Evolutionary conservation across 495 filamentous ascomycete genomes (phyloP).

Genomic region (Podospora fimiseda): DNA sequence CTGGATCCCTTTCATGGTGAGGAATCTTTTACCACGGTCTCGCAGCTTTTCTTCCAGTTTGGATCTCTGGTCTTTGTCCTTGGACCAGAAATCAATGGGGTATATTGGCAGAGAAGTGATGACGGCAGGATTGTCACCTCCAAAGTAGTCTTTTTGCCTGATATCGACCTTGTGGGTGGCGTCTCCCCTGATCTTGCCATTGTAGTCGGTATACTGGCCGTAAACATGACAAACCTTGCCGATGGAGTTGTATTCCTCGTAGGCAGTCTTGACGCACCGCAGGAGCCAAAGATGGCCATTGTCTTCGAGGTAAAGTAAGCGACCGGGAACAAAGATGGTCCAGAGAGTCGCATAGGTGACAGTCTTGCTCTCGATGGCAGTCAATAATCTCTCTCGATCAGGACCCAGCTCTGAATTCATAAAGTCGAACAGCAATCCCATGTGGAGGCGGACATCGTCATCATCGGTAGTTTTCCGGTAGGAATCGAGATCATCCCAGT

Average conservation of each 20-base stretch:
- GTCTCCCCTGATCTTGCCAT: not conserved
- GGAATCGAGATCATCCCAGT: constrained; percentile 29
- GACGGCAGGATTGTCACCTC: not conserved
- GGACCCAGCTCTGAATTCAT: constrained; percentile 27
- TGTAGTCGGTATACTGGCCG: constrained; percentile 4
- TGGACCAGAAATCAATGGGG: not conserved
- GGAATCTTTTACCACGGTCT: not conserved
- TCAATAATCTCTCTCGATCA: constrained; percentile 20
- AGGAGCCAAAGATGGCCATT: constrained; percentile 10
- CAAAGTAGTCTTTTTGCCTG: constrained; percentile 2
- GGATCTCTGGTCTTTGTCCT: not conserved
- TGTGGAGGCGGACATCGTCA: constrained; percentile 25
- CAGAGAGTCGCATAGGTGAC: constrained; percentile 28
- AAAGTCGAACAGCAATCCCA: constrained; percentile 30
- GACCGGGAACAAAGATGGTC: constrained; percentile 32
- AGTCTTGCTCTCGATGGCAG: constrained; percentile 22
- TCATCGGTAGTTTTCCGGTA: constrained; percentile 21
- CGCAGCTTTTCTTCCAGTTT: not conserved
- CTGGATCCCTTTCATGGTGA: not conserved
- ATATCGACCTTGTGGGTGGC: not conserved
- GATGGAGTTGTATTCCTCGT: not conserved
- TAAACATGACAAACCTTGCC: constrained; percentile 1
- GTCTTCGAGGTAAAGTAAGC: constrained; percentile 26
- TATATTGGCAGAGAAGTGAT: not conserved
- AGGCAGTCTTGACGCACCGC: constrained; percentile 1